These are phyloP conservation scores for Cymbopogon flexuosus DNA, from an alignment of 202 grass and related monocot genomes.

Conservation along the genomic window DNA sequence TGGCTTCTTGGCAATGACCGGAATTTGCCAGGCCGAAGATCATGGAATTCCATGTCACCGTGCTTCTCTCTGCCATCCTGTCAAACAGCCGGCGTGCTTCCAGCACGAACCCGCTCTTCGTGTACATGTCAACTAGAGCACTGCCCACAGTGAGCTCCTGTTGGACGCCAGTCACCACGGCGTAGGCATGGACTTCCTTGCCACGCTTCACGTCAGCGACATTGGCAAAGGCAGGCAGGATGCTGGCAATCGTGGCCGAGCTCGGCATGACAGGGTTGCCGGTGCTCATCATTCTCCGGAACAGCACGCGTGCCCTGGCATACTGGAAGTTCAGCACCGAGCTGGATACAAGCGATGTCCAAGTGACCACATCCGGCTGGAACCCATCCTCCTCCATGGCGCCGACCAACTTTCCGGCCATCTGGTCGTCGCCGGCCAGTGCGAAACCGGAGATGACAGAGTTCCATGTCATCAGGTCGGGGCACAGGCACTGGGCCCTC, in stretches of 20 bases:
- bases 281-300: conserved; percentile 49
- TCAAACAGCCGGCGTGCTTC: conserved; percentile 52
- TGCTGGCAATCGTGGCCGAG: conserved; percentile 54
- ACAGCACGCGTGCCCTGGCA: conserved; percentile 44
- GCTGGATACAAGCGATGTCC: conserved; percentile 68
- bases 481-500: conserved; percentile 37
- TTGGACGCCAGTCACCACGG: conserved; percentile 35
- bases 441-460: conserved; percentile 57
- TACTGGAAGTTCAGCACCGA: conserved; percentile 59
- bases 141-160: conserved; percentile 56
- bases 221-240: conserved; percentile 63
- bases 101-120: conserved; percentile 53
- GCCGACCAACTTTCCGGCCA: conserved; percentile 42
- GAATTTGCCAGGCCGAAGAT: conserved; percentile 71
- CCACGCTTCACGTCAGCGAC: conserved; percentile 61
- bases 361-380: conserved; percentile 66
- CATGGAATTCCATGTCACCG: conserved; percentile 83
- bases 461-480: conserved; percentile 60
- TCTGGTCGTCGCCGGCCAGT: conserved; percentile 37
- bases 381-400: conserved; percentile 53
- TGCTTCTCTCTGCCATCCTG: conserved; percentile 51
- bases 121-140: conserved; percentile 66
- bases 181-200: conserved; percentile 67
- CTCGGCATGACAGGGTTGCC: conserved; percentile 37
- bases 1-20: conserved; percentile 49